Conservation (phyloP, 345 rosid species). For the Stellera chamaejasme region DNA sequence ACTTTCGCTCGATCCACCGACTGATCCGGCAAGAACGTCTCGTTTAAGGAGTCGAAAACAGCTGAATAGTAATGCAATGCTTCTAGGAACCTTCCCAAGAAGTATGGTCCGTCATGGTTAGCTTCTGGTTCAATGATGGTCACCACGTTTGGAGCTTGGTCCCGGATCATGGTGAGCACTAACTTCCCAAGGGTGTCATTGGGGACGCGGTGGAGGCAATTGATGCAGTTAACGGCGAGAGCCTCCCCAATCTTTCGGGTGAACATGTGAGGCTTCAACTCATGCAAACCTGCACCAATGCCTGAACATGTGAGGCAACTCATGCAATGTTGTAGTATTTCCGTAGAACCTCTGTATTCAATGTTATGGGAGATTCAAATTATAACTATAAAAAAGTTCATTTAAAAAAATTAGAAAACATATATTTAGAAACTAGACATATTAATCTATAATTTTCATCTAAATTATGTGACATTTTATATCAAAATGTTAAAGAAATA, state of each 20-base stretch:
- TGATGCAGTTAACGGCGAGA: constrained; percentile 44
- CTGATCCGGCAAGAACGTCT: constrained; percentile 38
- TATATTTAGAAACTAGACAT: too few species aligned
- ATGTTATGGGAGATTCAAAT: too few species aligned
- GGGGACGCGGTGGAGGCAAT: constrained; percentile 43
- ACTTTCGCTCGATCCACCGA: constrained; percentile 55
- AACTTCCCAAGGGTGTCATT: constrained; percentile 32
- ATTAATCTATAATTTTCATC: too few species aligned
- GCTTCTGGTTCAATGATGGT: constrained; percentile 61
- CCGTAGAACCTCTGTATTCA: too few species aligned
- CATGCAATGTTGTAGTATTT: too few species aligned
- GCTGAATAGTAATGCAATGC: constrained; percentile 61
- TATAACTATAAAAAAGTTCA: too few species aligned
- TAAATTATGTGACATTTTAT: too few species aligned
- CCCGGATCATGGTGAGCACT: constrained; percentile 39
- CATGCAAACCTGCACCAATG: constrained; percentile 23
- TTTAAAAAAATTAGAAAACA: too few species aligned
- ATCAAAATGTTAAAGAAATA: too few species aligned
- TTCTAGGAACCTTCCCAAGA: constrained; percentile 58
- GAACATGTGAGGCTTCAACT: constrained; percentile 58
- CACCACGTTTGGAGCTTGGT: constrained; percentile 63
- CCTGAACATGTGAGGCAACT: constrained; percentile 17
- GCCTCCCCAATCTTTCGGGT: constrained; percentile 58
- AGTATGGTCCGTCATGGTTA: constrained; percentile 54
- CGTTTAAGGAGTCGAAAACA: constrained; percentile 53